A percentile compares a stretch with the other conserved stretches of the same genome.
These are phyloP conservation scores for Thamnidium elegans DNA, from an alignment of 192 early-diverging fungal genomes.

Conservation along the genomic window DNA sequence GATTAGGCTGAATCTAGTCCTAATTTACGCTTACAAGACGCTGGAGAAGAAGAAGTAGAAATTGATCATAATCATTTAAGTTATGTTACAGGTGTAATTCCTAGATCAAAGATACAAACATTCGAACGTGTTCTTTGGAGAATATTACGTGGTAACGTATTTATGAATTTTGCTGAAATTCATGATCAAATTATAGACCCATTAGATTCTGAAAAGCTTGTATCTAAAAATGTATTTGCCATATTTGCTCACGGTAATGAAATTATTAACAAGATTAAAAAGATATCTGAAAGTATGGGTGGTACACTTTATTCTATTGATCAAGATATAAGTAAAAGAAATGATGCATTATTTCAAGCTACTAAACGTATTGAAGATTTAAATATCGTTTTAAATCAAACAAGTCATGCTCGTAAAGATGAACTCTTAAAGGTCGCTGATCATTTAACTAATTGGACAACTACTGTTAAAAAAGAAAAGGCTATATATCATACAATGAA, in stretches of 20 bases:
- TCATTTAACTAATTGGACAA: constrained; percentile 82
- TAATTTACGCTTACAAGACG: constrained; percentile 53
- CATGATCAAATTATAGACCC: constrained; percentile 78
- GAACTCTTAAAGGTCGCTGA: constrained; percentile 86
- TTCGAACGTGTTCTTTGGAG: constrained; percentile 98
- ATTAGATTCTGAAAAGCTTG: constrained; percentile 61
- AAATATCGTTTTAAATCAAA: constrained; percentile 71
- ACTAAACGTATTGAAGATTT: constrained; percentile 86
- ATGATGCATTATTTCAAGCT: constrained; percentile 76
- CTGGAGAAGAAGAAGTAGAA: constrained; percentile 32
- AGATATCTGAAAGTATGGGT: constrained; percentile 93
- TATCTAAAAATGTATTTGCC: constrained; percentile 97
- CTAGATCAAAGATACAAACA: constrained; percentile 73
- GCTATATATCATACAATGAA: constrained; percentile 96
- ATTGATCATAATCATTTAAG: constrained; percentile 66
- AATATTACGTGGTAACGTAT: constrained; percentile 95
- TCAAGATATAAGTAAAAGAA: constrained; percentile 77
- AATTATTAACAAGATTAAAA: constrained; percentile 84
- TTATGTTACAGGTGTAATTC: constrained; percentile 97
- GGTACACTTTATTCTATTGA: constrained; percentile 95
- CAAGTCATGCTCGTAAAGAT: constrained; percentile 71
- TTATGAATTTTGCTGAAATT: constrained; percentile 94
- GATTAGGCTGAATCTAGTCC: constrained; percentile 19
- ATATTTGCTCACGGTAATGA: constrained; percentile 97
- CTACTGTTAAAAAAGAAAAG: constrained; percentile 95